Evolutionary conservation across 2,329 filamentous ascomycete genomes (phyloP).

Genomic region (Trematosphaeria pertusa): DNA sequence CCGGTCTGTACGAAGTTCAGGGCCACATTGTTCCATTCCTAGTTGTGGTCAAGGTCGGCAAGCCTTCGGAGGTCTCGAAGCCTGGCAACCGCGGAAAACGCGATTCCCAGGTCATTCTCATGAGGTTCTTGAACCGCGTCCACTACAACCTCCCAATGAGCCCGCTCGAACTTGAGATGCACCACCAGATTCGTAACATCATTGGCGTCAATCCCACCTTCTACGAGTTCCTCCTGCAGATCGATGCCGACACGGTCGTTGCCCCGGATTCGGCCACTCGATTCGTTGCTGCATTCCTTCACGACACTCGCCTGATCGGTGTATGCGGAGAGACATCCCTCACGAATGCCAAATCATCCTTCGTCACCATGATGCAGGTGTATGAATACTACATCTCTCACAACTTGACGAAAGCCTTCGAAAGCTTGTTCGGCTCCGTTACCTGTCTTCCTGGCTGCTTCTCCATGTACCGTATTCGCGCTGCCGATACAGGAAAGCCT

Average conservation of each 20-base stretch:
- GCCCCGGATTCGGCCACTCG: slow-evolving; percentile 88
- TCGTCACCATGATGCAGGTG: slow-evolving; percentile 98
- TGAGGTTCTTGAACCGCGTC: slow-evolving; percentile 98
- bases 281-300: slow-evolving; percentile 88
- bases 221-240: slow-evolving; percentile 95
- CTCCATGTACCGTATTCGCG: slow-evolving; percentile 97
- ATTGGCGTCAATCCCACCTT: slow-evolving; percentile 98
- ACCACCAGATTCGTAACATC: slow-evolving; percentile 97
- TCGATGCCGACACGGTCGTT: slow-evolving; percentile 96
- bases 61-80: slow-evolving; percentile 72
- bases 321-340: slow-evolving; percentile 94
- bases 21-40: slow-evolving; percentile 98
- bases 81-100: slow-evolving; percentile 98
- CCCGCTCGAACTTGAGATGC: slow-evolving; percentile 95
- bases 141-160: slow-evolving; percentile 98
- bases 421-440: slow-evolving; percentile 94
- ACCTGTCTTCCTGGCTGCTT: slow-evolving; percentile 99
- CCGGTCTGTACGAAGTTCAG: slow-evolving; percentile 95
- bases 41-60: slow-evolving; percentile 95
- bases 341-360: slow-evolving; percentile 90
- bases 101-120: slow-evolving; percentile 97
- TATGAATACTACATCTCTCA: slow-evolving; percentile 99
- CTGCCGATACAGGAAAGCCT: slow-evolving; percentile 92
- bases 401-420: slow-evolving; percentile 95
- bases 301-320: slow-evolving; percentile 92